Evolutionary conservation across 164 flowering plant genomes (phyloP).

Genomic region (Akebia trifoliata): DNA sequence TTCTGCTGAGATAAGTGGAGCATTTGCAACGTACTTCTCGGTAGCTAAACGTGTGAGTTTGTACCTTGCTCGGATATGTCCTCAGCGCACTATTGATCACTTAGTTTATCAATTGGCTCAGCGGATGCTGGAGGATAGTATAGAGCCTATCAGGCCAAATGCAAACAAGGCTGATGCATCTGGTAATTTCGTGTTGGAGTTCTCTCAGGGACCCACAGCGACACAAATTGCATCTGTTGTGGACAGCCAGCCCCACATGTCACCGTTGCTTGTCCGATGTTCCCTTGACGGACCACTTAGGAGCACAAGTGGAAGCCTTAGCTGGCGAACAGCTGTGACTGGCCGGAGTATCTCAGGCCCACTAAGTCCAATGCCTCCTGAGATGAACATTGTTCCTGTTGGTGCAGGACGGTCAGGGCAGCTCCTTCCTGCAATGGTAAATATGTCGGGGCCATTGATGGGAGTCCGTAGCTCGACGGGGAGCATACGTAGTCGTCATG

Average conservation of each 20-base stretch:
- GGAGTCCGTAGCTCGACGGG: constrained; percentile 93
- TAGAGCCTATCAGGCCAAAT: constrained; percentile 61
- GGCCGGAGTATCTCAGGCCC: constrained; percentile 96
- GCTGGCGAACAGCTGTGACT: constrained; percentile 88
- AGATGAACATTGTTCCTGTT: constrained; percentile 67
- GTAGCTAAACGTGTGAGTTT: constrained; percentile 98
- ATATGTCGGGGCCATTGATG: constrained; percentile 96
- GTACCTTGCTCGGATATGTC: constrained; percentile 93
- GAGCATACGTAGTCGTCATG: constrained; percentile 86
- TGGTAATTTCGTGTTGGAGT: constrained; percentile 70
- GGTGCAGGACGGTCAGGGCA: constrained; percentile 88
- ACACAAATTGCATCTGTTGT: constrained; percentile 64
- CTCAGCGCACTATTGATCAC: constrained; percentile 97
- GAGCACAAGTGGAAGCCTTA: constrained; percentile 87
- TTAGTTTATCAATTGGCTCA: constrained; percentile 87
- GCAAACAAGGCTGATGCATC: constrained; percentile 45
- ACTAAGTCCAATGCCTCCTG: constrained; percentile 88
- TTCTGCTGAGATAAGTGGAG: constrained; percentile 96
- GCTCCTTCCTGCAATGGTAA: constrained; percentile 82
- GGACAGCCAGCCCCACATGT: constrained; percentile 95
- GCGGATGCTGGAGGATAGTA: constrained; percentile 89
- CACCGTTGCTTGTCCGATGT: constrained; percentile 93
- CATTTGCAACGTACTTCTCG: constrained; percentile 95
- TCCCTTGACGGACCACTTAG: constrained; percentile 92
- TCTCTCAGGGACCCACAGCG: constrained; percentile 85